Evolutionary conservation across 2,329 filamentous ascomycete genomes (phyloP), one percentile per base, ranked within the genome.

Genomic region (Epichloe coenophiala): DNA sequence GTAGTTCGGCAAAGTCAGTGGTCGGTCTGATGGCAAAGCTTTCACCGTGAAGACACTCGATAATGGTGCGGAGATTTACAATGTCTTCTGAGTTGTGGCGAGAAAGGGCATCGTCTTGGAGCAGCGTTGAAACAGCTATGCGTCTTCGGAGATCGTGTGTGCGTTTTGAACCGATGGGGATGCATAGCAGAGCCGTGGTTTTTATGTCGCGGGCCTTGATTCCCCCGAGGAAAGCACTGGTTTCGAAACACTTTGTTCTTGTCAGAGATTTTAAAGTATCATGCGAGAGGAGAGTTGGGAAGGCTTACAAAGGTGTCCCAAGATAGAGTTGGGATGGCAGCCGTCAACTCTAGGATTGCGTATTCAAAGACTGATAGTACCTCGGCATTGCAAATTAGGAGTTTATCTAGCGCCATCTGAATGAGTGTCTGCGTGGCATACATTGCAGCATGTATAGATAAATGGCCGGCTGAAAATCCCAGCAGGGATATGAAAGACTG

Each of bases 1-100:
- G 72, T 1, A 96, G 75, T 50, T 82, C 73, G 15, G 72, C 70
- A 65, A 86, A 95, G 65, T 95, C 71, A 0, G 83, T 86, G 33
- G 71, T 58, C 15, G 69, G 68, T 3, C 64, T 71, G 56, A 83
- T 68, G 21, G 65, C 61, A 58, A 84, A 84, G 23, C 74, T 69
- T 1, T 71, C 64, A 5, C 65, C 59, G 12, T 65, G 59, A 9
- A 83, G 68, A 12, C 71, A 70, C n/a, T 68, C 55, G 49, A 71
- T 70, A 35, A 80, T 60, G 37, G 63, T 60, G n/a, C 63, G 60
- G 17, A 80, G 58, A 38, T 64, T 67, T 38, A 78, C 61, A 5
- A 60, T 59, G 21, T 65, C 59, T 50, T 76, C 66, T 0, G 74
- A 66, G 27, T 70, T 63, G 12, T 65, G 61, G 31, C 64, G 62